These are phyloP conservation scores for Scedosporium dehoogii DNA, from an alignment of 2,329 filamentous ascomycete species.

Conservation along the genomic window DNA sequence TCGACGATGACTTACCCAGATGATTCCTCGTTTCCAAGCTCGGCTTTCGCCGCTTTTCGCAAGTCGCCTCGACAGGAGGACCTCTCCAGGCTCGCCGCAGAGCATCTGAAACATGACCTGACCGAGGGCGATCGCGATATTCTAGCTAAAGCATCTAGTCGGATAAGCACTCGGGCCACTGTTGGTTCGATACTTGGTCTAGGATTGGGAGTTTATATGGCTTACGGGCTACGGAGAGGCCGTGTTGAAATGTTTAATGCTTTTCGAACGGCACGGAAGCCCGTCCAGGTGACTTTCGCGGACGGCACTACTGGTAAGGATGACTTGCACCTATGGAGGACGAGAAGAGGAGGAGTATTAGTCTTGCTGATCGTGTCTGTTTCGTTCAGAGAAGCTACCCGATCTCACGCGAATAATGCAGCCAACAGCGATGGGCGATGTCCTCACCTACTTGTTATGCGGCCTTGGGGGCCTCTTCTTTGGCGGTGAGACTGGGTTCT, in stretches of 20 bases:
- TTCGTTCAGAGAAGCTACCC: not conserved
- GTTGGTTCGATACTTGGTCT: slow-evolving; percentile 52
- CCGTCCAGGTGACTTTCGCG: slow-evolving; percentile 50
- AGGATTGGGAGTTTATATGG: slow-evolving; percentile 46
- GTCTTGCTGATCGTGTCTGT: no score
- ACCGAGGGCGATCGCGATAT: slow-evolving; percentile 46
- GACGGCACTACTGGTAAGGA: slow-evolving; percentile 44
- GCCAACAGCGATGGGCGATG: slow-evolving; percentile 48
- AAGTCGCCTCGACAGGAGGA: slow-evolving; percentile 30
- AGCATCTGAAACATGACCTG: slow-evolving; percentile 47
- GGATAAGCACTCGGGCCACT: slow-evolving; percentile 42
- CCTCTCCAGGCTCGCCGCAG: slow-evolving; percentile 42
- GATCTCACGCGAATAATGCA: slow-evolving; percentile 45
- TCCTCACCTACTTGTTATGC: slow-evolving; percentile 54
- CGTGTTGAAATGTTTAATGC: slow-evolving; percentile 50
- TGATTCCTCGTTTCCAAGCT: not conserved
- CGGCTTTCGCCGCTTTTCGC: slow-evolving; percentile 22
- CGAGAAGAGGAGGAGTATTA: no score
- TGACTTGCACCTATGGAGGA: no score
- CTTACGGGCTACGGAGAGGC: slow-evolving; percentile 44
- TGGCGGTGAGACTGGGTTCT: slow-evolving; percentile 52
- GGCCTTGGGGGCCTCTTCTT: slow-evolving; percentile 51
- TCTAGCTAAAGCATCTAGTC: slow-evolving; percentile 43
- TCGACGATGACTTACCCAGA: no score
- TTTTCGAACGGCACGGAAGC: slow-evolving; percentile 51